These are phyloP conservation scores for Cladosporium halotolerans DNA, from an alignment of 2,329 filamentous ascomycete genomes.

Conservation along the genomic window DNA sequence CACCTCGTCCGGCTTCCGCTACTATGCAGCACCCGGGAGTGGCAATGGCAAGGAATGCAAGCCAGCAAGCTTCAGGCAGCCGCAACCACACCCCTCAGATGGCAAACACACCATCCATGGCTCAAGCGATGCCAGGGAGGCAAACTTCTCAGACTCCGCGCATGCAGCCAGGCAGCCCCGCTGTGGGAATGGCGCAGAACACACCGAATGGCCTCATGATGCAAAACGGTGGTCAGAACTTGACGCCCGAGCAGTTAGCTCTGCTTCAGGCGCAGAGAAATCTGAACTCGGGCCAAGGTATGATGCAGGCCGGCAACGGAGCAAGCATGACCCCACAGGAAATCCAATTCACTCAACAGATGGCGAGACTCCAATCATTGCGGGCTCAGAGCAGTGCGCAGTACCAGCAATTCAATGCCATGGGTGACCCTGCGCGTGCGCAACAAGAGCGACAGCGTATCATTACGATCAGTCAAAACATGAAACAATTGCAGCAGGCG, in stretches of 20 bases:
- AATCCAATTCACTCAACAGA: constrained; percentile 9
- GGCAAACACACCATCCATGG: constrained; percentile 34
- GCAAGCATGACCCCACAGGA: constrained; percentile 9
- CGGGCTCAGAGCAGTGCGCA: neutral
- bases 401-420: neutral
- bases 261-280: constrained; percentile 25
- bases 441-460: neutral
- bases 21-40: constrained; percentile 40
- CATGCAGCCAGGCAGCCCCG: constrained; percentile 30
- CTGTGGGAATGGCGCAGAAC: constrained; percentile 21
- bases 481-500: neutral
- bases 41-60: constrained; percentile 32
- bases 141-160: constrained; percentile 34
- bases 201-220: constrained; percentile 24
- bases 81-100: constrained; percentile 34
- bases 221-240: constrained; percentile 21
- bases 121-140: constrained; percentile 27
- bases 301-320: constrained; percentile 6
- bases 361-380: neutral
- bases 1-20: constrained; percentile 59
- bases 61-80: constrained; percentile 32
- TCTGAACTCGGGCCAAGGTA: neutral
- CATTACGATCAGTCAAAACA: neutral
- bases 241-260: constrained; percentile 27
- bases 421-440: neutral